Percentiles rank a stretch among this genome's conserved stretches.
Conservation (phyloP, 2,329 filamentous ascomycete genomes). For the Xylaria sp. region DNA sequence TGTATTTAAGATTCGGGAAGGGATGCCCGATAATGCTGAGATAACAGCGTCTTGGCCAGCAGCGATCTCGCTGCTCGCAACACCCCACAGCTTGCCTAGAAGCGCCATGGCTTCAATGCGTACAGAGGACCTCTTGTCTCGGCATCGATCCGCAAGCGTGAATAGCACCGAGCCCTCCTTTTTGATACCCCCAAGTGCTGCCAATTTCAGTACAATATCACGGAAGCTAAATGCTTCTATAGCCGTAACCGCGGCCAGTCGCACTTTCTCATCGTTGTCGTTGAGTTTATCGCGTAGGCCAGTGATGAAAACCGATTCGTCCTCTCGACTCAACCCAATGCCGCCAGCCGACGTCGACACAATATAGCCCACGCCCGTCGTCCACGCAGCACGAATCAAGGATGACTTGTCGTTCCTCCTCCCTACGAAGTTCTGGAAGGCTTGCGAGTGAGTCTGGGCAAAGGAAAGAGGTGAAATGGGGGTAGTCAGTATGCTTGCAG, state of each 20-base stretch:
- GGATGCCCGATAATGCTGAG: constrained; percentile 81
- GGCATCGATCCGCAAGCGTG: constrained; percentile 86
- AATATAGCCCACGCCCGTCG: constrained; percentile 84
- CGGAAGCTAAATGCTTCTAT: constrained; percentile 83
- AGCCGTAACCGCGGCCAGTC: constrained; percentile 86
- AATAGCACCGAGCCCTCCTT: constrained; percentile 82
- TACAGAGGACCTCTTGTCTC: constrained; percentile 84
- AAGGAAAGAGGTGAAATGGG: constrained; percentile 92
- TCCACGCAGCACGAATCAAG: constrained; percentile 87
- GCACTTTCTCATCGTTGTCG: constrained; percentile 91
- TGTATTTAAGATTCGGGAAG: constrained; percentile 84
- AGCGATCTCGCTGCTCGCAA: constrained; percentile 86
- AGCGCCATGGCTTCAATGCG: constrained; percentile 88
- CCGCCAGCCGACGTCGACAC: constrained; percentile 91
- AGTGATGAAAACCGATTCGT: constrained; percentile 79
- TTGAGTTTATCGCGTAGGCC: constrained; percentile 83
- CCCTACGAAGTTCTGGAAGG: constrained; percentile 86
- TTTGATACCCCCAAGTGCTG: constrained; percentile 76
- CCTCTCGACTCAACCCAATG: constrained; percentile 85
- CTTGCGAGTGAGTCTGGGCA: constrained; percentile 78
- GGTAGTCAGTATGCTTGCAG: constrained; percentile 76
- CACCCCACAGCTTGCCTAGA: constrained; percentile 91
- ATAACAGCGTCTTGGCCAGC: constrained; percentile 81
- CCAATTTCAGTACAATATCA: constrained; percentile 85
- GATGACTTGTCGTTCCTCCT: constrained; percentile 88